A percentile compares a stretch with the other conserved stretches of the same genome.
These are phyloP conservation scores for Excoecaria cochinchinensis DNA, from an alignment of 345 rosid genomes.

Conservation along the genomic window DNA sequence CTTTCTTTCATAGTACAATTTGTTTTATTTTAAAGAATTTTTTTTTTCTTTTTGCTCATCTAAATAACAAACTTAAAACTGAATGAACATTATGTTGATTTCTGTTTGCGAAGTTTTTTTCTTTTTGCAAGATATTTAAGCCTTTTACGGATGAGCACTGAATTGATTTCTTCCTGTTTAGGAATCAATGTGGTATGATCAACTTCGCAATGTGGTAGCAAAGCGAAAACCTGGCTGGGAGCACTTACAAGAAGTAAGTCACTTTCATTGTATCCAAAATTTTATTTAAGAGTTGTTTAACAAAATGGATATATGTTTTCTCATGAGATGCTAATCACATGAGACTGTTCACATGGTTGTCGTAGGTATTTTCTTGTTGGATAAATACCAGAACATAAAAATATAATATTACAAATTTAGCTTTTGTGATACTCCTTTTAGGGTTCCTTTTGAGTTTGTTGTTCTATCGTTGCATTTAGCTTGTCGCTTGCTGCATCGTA, in stretches of 20 bases:
- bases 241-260: conserved; percentile 79
- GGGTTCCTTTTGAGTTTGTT: background rate
- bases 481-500: background rate
- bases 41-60: background rate
- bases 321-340: background rate
- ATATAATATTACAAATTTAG: too few relatives aligned
- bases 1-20: background rate
- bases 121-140: background rate
- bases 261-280: background rate
- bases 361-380: background rate
- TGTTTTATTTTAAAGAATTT: background rate
- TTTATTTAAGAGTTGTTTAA: background rate
- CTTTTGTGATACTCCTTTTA: background rate
- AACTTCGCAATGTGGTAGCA: conserved; percentile 74
- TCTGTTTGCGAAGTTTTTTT: too few relatives aligned
- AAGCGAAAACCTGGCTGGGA: conserved; percentile 93
- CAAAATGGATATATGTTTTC: background rate
- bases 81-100: background rate
- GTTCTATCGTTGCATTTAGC: background rate
- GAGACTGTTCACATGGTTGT: background rate
- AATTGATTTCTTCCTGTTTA: conserved; percentile 24
- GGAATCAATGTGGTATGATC: conserved; percentile 93
- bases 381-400: background rate
- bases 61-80: background rate
- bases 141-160: background rate